Base-by-base conservation (phyloP, 2,329 filamentous ascomycete genomes). In the Calonectria hongkongensis region DNA sequence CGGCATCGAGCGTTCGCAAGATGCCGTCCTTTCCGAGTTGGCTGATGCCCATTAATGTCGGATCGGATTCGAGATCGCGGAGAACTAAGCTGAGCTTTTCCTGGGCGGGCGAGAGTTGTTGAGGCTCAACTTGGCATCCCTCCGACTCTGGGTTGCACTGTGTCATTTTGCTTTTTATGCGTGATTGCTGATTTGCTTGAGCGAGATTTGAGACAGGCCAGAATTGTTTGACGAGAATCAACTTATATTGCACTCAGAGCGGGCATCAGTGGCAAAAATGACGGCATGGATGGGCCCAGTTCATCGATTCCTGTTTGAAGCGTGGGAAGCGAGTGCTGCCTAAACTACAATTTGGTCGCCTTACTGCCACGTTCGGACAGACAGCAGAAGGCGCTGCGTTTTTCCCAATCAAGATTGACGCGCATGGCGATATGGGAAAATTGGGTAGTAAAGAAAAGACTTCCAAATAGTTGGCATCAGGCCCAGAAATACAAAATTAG, bases 11-110 rank as follows among this genome's bases (percentile, higher is more conserved):
- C 5, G 75, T 68, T 45, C 77, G 74, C n/a, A 74, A 21, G 9
- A 79, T 47, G 16, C 76, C 77, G 12, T 79, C 78, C 30, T 64
- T 66, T 5, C 70, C 73, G 2, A 79, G 60, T 12, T 28, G 10
- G 1, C 4, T 18, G 27, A 77, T 66, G 0, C 75, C 72, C 56
- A 70, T 51, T 2, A 76, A 47, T 1, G 51, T 58, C 30, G 39
- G 43, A 39, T 69, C 45, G 12, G 4, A 15, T 4, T 63, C 3
- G 27, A 63, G 63, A 4, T 64, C 6, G 9, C 33, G 41, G 30
- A 41, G n/a, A 12, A 54, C 45, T 13, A 2, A 18, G 12, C 43
- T 43, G 10, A 51, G 30, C 48, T 51, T 25, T 30, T 64, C 33
- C 21, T 64, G 47, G 12, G 15, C 25, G 9, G 25, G n/a, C 13